phyloP scores from a whole-genome alignment of 805 yeast genomes.

The Sugiyamaella marilandica region DNA sequence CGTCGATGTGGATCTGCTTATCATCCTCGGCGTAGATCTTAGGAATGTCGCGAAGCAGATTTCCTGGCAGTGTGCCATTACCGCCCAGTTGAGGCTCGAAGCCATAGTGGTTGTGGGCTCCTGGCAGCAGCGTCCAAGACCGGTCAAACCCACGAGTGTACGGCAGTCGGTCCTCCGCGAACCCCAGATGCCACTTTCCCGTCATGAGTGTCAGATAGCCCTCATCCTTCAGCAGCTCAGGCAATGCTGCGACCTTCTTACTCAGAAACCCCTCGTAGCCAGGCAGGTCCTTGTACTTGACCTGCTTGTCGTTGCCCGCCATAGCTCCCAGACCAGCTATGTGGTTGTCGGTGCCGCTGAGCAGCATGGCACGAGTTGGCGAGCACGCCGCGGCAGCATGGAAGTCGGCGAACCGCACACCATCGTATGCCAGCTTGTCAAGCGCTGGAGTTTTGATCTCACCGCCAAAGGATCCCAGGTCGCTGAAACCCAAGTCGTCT shows the following conservation, averaged over 20 bases:
- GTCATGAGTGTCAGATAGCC: slow-evolving; percentile 49
- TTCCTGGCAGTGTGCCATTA: slow-evolving; percentile 21
- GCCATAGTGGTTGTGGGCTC: slow-evolving; percentile 54
- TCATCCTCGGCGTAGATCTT: slow-evolving; percentile 41
- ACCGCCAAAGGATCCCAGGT: slow-evolving; percentile 45
- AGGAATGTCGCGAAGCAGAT: slow-evolving; percentile 32
- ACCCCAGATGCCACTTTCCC: slow-evolving; percentile 61
- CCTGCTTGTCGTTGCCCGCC: slow-evolving; percentile 38
- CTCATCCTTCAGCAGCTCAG: slow-evolving; percentile 45
- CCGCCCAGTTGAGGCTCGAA: slow-evolving; percentile 31
- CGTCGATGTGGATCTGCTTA: slow-evolving; percentile 26
- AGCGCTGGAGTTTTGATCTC: slow-evolving; percentile 55
- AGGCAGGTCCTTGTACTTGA: slow-evolving; percentile 35
- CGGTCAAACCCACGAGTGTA: slow-evolving; percentile 46
- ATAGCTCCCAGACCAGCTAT: slow-evolving; percentile 59
- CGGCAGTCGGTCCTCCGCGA: slow-evolving; percentile 45
- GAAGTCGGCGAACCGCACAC: slow-evolving; percentile 51
- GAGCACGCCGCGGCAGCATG: slow-evolving; percentile 63
- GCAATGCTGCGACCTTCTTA: slow-evolving; percentile 47
- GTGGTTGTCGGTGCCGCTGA: slow-evolving; percentile 59
- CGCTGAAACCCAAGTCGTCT: slow-evolving; percentile 59
- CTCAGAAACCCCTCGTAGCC: slow-evolving; percentile 55
- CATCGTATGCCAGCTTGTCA: slow-evolving; percentile 40
- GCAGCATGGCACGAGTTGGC: slow-evolving; percentile 56
- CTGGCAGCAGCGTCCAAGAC: slow-evolving; percentile 47